These are phyloP conservation scores for Paecilomyces dactylethromorphus DNA, from an alignment of 2,329 filamentous ascomycete genomes.

Conservation along the genomic window DNA sequence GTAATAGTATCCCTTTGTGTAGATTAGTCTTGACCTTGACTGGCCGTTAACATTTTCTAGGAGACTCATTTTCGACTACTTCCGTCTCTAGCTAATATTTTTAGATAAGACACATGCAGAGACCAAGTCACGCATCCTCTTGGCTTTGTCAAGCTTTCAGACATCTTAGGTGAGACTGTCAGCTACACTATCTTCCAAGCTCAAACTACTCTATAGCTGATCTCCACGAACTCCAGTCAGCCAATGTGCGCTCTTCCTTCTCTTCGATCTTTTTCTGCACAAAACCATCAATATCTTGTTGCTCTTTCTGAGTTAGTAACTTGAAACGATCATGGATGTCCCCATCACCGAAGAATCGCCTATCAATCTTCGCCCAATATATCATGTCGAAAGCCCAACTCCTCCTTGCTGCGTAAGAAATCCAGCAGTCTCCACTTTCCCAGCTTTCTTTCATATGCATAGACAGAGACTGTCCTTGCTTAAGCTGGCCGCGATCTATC, in stretches of 20 bases:
- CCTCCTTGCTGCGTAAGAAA: slow-evolving; percentile 14
- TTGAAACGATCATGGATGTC: slow-evolving; percentile 9
- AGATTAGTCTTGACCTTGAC: too few species aligned
- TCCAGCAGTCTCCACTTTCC: slow-evolving; percentile 14
- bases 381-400: slow-evolving; percentile 20
- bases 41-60: too few species aligned
- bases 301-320: slow-evolving; percentile 13
- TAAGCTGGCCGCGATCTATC: slow-evolving; percentile 3
- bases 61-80: too few species aligned
- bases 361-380: slow-evolving; percentile 18
- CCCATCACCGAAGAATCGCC: slow-evolving; percentile 15
- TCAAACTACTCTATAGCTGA: too few species aligned
- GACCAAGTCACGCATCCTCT: too few species aligned
- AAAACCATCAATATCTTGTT: slow-evolving; percentile 10
- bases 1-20: too few species aligned
- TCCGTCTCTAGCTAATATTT: too few species aligned
- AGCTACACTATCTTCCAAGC: too few species aligned
- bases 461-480: slow-evolving; percentile 8
- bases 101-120: too few species aligned
- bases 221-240: not conserved
- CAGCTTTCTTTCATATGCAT: slow-evolving; percentile 10
- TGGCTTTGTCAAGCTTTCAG: too few species aligned
- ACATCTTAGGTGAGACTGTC: too few species aligned
- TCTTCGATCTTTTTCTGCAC: slow-evolving; percentile 12
- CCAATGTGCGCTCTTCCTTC: not conserved